Evolutionary conservation across 1,284 basidiomycete species (phyloP).

Genomic region (Trichosporon sp.): DNA sequence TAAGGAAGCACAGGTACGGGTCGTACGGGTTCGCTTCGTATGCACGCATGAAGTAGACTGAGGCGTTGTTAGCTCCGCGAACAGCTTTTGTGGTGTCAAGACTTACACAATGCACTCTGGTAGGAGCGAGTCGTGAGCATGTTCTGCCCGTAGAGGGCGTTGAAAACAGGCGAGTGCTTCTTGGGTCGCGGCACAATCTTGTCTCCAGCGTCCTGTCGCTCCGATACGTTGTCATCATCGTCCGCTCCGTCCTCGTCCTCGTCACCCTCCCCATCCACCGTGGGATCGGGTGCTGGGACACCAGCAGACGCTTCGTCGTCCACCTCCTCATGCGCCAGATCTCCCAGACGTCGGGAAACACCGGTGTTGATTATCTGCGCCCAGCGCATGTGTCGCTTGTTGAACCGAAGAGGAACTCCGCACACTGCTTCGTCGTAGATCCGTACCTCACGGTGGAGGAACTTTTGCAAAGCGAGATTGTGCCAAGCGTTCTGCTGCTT

Average conservation of each 20-base stretch:
- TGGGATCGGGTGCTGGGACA: neutral
- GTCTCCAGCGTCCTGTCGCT: conserved; percentile 23
- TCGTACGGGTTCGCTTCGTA: conserved; percentile 82
- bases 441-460: conserved; percentile 73
- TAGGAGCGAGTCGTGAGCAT: conserved; percentile 82
- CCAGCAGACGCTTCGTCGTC: conserved; percentile 11
- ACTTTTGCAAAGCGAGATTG: conserved; percentile 74
- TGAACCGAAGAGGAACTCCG: conserved; percentile 59
- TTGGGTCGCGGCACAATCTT: conserved; percentile 60
- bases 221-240: conserved; percentile 24
- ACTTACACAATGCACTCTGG: conserved; percentile 85
- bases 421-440: conserved; percentile 66
- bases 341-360: conserved; percentile 34
- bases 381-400: conserved; percentile 37
- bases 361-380: conserved; percentile 48
- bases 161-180: conserved; percentile 71
- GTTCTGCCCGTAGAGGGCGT: conserved; percentile 83
- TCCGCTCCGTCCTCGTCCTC: conserved; percentile 32
- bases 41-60: conserved; percentile 85
- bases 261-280: conserved; percentile 25
- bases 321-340: conserved; percentile 25
- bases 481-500: conserved; percentile 71
- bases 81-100: too few species aligned
- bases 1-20: conserved; percentile 77
- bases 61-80: conserved; percentile 15